Base-by-base conservation (phyloP, 148 eudicot species). In the Hydrangea macrophylla region DNA sequence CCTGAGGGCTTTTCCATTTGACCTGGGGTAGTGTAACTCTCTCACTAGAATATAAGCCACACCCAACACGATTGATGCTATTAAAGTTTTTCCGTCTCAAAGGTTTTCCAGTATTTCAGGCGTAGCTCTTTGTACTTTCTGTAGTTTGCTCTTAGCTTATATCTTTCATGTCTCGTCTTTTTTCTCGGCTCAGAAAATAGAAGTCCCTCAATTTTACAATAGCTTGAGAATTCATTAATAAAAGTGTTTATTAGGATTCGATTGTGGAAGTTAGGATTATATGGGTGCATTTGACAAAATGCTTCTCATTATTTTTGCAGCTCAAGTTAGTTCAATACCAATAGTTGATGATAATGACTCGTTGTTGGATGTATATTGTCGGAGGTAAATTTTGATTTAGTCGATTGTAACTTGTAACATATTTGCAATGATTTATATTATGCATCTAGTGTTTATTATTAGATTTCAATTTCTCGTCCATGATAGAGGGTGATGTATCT, bases 321-420 rank as follows among this genome's bases (percentile, higher is more conserved):
- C 86, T 68, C 82, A 84, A 78, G 86, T 86, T 51, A 86, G 91
- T 72, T 77, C 91, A 59, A 79, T 86, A 66, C 91, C 91, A 9
- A 82, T 86, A 68, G 88, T 86, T 62, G 91, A 86, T 66, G 88
- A 80, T 53, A 80, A 82, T 55, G 83, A 80, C 71, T 77, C 91
- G 3, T 72, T 86, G 60, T 65, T 86, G 68, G 88, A 84, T 68
- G 69, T 86, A 58, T 86, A 81, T 70, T 81, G 82, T 68, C 82
- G 91, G 74, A 86, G 91, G 91, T 84, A 50, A 62, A 79, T 67
- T 69, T 26, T 72, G 13, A 11, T 53, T 62, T 12, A 18, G 39
- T 20, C n/a, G 6, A 10, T 22, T 48, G 13, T 12, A 42, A 42
- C 5, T 35, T 8, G 4, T 8, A 8, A 35, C 2, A 42, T 42